Base-by-base conservation (phyloP, 225 moss, liverwort and hornwort species). In the Sphagnum contortum region DNA sequence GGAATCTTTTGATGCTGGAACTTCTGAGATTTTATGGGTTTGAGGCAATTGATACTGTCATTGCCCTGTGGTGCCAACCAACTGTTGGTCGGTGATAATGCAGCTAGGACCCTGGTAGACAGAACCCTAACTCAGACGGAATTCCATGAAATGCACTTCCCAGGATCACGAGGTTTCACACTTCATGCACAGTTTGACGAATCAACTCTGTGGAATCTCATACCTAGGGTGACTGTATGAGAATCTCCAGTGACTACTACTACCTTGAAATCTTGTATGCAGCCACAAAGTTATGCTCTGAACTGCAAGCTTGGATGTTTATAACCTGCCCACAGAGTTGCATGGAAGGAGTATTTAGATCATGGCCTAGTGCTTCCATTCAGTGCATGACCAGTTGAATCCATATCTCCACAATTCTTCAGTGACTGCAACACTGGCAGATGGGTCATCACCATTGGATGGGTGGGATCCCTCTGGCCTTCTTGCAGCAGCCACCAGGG, bases 281-380 rank as follows among this genome's bases (percentile, higher is more conserved):
- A 6, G 5, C 48, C 7, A 45, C 3, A 45, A 63, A 48, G 45
- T 48, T 47, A 63, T 12, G 6, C 48, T 63, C 9, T 63, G 48
- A 49, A 9, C 5, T 48, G 48, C 48, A 63, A 49, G 48, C 9
- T 63, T 50, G 62, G 62, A 4, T 63, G 62, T 63, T 49, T 63
- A 12, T 1, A 11, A 49, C 62, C 62, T 5, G 45, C 62, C 2
- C 62, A 63, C 48, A 8, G 4, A 9, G 62, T 63, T 48, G 62
- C 62, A 9, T 63, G 62, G 47, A 63, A 11, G 62, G 62, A 3
- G 3, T 48, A 48, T 48, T 3, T 48, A 45, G 48, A 49, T 47
- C 62, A 63, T 6, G 48, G 48, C 9, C 4, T 63, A 48, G 48
- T 63, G 8, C 62, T 63, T 9, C 62, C 62, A 4, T 63, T 63